Base-by-base conservation (phyloP, 2,329 filamentous ascomycete species). In the Neocatenulostroma microsporum region DNA sequence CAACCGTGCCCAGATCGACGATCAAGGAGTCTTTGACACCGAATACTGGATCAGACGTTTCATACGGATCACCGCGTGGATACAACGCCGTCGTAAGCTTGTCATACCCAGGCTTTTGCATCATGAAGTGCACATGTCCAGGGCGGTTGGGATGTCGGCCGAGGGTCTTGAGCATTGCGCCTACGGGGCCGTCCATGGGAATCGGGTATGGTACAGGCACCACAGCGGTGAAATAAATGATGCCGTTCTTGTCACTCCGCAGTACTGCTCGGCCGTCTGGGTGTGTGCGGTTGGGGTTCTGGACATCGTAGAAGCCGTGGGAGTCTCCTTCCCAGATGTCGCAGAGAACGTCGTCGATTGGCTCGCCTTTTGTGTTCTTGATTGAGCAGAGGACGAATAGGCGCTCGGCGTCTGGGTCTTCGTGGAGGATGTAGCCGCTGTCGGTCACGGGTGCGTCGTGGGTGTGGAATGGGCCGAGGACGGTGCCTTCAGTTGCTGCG, bases 321-420 rank as follows among this genome's bases (percentile, higher is more conserved):
- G 74, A 79, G 57, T 89, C 84, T 7, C 84, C 86, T 63, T 89
- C 84, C 84, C 84, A 91, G 46, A 91, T 80, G 59, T 91, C 84
- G 44, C 89, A 73, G 55, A 79, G 84, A 21, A 80, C 82, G 31
- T 68, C 76, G 2, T 63, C 44, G 20, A 91, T 67, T 0, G 84
- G 78, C 1, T 66, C 67, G 1, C 82, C 82, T 1, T 61, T 25
- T 0, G 73, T 75, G 56, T 86, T 80, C 44, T 72, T 76, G 39
- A 89, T 65, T 0, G 71, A 81, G 65, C 84, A 87, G n/a, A 86
- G 56, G 4, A 83, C 80, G 11, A 89, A 70, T 45, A 84, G 73
- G 0, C 80, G 74, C 47, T 81, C 73, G 34, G 84, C 84, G 21
- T 74, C 64, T 0, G 78, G 73, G 50, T 87, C 83, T 38, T 76